Evolutionary conservation across 2,329 filamentous ascomycete genomes (phyloP), one percentile per base, ranked within the genome.

Genomic region (Trichoderma koningiopsis): DNA sequence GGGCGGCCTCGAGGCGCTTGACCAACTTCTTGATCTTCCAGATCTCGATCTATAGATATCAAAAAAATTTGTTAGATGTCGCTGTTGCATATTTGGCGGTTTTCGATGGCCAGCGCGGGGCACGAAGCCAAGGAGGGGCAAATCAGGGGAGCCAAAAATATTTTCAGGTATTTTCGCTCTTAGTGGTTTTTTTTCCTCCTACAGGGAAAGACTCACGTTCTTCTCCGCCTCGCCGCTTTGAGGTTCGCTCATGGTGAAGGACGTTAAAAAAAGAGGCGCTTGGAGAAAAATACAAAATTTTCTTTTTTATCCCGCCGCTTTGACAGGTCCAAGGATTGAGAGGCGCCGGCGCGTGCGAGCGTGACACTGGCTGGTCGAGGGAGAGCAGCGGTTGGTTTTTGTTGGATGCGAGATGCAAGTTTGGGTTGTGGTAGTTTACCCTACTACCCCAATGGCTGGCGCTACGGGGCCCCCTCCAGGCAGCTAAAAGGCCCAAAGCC

Each of bases 1-100:
- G 89, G 76, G 96, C 96, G 72, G 93, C 92, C 83, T 98, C 96
- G 77, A 99, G 93, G 77, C 96, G 92, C 85, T 98, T 99, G 85
- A 99, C 97, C 79, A 99, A 87, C 87, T 99, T 99, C 89, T 99
- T 99, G 80, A 99, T 94, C 91, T 99, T 97, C 92, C 92, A 94
- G 85, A 91, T 91, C 83, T 91, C 89, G 77, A 91, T 91, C 87
- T 89, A 74, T 71, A 37, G 16, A 43, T n/a, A 29, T 14, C 4
- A 35, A 13, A 35, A 35, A 24, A 29, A 24, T 27, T 43, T 53
- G 27, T 63, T 65, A 60, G 71, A 68, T 64, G 72, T 68, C 53
- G 35, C 49, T 64, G n/a, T 49, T 69, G 13, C 59, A 27, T 24
- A 49, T 37, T 67, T 49, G 52, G 43, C 43, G 47, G 37, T 58